These are phyloP conservation scores for Sequoia sempervirens DNA, from an alignment of 75 land plant genomes.

Conservation along the genomic window DNA sequence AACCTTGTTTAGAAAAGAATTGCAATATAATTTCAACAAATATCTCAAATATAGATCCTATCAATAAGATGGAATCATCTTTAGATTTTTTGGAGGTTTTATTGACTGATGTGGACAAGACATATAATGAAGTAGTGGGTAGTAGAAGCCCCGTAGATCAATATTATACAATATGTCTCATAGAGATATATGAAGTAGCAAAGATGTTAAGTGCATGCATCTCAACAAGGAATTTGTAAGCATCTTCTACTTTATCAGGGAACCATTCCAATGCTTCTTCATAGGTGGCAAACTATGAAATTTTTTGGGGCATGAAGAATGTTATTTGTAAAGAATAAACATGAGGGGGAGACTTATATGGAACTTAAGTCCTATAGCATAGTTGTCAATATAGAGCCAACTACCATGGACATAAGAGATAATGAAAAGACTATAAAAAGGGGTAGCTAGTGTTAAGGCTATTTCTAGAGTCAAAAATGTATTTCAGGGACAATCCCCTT, in stretches of 20 bases:
- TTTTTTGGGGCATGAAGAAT: background rate
- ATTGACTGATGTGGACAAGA: constrained; percentile 17
- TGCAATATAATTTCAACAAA: background rate
- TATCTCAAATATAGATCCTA: constrained; percentile 12
- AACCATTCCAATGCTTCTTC: constrained; percentile 13
- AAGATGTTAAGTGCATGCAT: constrained; percentile 14
- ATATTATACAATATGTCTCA: constrained; percentile 8
- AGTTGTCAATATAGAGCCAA: constrained; percentile 32
- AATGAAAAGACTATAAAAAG: background rate
- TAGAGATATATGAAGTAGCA: constrained; percentile 16
- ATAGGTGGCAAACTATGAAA: constrained; percentile 25
- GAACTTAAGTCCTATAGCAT: constrained; percentile 7
- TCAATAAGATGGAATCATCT: constrained; percentile 45
- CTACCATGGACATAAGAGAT: constrained; percentile 15
- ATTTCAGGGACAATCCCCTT: constrained; percentile 78
- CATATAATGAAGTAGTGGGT: constrained; percentile 18
- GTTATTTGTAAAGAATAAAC: background rate
- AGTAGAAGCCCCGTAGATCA: background rate
- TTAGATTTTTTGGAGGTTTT: constrained; percentile 37
- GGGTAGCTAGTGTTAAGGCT: background rate
- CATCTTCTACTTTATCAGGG: background rate
- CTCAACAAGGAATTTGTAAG: constrained; percentile 11
- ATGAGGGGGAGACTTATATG: background rate
- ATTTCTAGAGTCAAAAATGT: constrained; percentile 52
- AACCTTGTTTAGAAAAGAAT: background rate